A percentile compares a stretch with the other conserved stretches of the same genome.
phyloP scores from a whole-genome alignment of 2,329 filamentous ascomycete species.

The Apiospora koreana region DNA sequence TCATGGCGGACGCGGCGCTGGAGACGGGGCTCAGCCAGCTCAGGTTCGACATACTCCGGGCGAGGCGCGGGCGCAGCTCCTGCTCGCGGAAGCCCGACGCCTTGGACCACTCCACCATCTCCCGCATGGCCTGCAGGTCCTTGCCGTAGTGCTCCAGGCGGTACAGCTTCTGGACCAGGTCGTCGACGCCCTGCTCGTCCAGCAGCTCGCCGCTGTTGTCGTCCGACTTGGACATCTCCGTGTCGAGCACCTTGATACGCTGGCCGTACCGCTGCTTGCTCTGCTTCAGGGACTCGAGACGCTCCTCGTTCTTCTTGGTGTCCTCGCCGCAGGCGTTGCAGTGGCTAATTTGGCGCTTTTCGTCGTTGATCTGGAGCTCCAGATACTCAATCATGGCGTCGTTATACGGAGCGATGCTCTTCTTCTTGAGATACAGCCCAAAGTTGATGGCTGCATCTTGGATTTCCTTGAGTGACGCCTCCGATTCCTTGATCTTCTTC shows the following conservation, averaged over 20 bases:
- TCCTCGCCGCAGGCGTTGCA: not conserved
- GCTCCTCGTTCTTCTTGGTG: not conserved
- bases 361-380: constrained; percentile 38
- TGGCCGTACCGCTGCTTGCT: not conserved
- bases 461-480: constrained; percentile 33
- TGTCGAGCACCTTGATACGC: not conserved
- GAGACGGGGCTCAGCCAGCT: not conserved
- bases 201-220: not conserved
- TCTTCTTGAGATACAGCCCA: constrained; percentile 37
- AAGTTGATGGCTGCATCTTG: constrained; percentile 38
- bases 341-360: constrained; percentile 16
- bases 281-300: not conserved
- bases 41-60: not conserved
- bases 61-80: not conserved
- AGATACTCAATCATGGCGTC: constrained; percentile 42
- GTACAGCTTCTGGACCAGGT: not conserved
- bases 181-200: not conserved
- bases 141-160: not conserved
- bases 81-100: not conserved
- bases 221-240: not conserved
- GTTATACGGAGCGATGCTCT: constrained; percentile 41
- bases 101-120: not conserved
- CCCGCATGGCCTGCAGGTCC: not conserved
- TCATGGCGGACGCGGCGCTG: not conserved
- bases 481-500: constrained; percentile 28